Evolutionary conservation across 2,329 filamentous ascomycete genomes (phyloP).

Genomic region (Claviceps sp.): DNA sequence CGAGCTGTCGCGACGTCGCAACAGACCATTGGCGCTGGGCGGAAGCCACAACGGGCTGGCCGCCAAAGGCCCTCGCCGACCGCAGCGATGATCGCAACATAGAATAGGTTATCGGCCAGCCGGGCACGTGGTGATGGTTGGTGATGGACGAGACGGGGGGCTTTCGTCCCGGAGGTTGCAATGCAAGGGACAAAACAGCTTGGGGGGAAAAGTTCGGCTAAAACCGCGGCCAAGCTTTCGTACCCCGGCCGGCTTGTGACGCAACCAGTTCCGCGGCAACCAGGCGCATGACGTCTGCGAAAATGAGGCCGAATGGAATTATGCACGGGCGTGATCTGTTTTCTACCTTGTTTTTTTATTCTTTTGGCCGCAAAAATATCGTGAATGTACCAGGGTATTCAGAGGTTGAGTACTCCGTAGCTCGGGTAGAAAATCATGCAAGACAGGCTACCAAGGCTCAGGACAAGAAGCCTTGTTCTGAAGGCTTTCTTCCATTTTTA

Average conservation of each 20-base stretch:
- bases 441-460: not conserved
- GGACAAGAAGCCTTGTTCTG: not conserved
- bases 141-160: slow-evolving; percentile 8
- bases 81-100: slow-evolving; percentile 59
- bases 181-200: slow-evolving; percentile 27
- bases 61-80: slow-evolving; percentile 46
- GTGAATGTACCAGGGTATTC: not conserved
- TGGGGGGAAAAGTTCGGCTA: slow-evolving; percentile 31
- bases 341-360: not conserved
- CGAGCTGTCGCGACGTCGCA: slow-evolving; percentile 20
- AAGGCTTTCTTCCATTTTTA: not conserved
- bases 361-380: not conserved
- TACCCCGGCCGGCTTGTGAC: slow-evolving; percentile 17
- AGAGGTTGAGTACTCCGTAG: not conserved
- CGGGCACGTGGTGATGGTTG: slow-evolving; percentile 19
- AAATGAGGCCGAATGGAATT: not conserved
- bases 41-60: slow-evolving; percentile 38
- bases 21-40: slow-evolving; percentile 46
- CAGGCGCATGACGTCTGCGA: not conserved
- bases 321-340: not conserved
- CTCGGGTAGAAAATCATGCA: not conserved
- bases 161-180: slow-evolving; percentile 12
- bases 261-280: slow-evolving; percentile 9
- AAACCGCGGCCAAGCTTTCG: slow-evolving; percentile 8
- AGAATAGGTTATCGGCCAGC: slow-evolving; percentile 36